Base-by-base conservation (phyloP, 2,329 filamentous ascomycete species). In the Fusarium sp. region DNA sequence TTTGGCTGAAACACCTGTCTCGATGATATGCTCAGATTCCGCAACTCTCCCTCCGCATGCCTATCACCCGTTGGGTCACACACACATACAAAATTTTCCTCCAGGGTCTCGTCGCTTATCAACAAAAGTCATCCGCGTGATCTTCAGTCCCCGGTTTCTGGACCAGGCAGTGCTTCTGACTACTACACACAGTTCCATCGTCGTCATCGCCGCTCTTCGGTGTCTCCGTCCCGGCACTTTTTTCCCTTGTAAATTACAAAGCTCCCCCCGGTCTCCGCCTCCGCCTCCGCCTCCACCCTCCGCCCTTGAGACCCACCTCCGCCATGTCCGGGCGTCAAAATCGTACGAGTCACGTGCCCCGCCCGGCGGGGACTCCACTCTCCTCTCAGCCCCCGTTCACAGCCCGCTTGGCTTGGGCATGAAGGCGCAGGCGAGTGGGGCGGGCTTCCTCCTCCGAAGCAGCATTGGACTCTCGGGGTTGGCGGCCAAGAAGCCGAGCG, bases 341-440 rank as follows among this genome's bases (percentile, higher is more conserved):
- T 68, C 60, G 30, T 65, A 66, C 57, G 50, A 66, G 68, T 74
- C 72, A 74, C 72, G 72, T 74, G 72, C 62, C 67, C 70, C 72
- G 72, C 70, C 18, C 18, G 41, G 48, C 66, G 61, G 61, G 27
- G 36, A 34, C 31, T 34, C 57, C 68, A 57, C 60, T 55, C 51
- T 63, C 55, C 62, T 48, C 30, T 18, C 27, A 30, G 47, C 50
- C 57, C 53, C 69, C 65, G 64, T 68, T 62, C 67, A 23, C 11
- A 62, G 67, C 61, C 30, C 57, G 11, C 37, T 27, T 47, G 36
- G 43, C 51, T 28, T 60, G 18, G 18, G 4, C 18, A 23, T 63
- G 61, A 11, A 34, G 54, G 55, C 62, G 41, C 41, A 60, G 9
- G 40, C 43, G 39, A 69, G 61, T 69, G 60, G 66, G 60, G 61